A percentile compares a stretch with the other conserved stretches of the same genome.
Conservation (phyloP, 768 basidiomycete species). For the Mycena metata region DNA sequence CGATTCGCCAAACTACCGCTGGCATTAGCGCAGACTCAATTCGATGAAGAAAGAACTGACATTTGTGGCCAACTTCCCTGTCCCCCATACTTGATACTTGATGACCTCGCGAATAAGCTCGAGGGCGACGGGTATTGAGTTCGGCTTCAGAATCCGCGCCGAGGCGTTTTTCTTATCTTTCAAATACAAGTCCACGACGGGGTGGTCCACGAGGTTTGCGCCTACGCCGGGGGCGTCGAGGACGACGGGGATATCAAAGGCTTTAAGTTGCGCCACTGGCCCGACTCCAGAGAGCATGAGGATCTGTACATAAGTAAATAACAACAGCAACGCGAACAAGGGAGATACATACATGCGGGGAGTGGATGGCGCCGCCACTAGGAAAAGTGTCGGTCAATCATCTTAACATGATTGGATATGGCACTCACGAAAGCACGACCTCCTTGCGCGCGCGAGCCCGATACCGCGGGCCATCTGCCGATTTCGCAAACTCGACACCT, state of each 20-base stretch:
- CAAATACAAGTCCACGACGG: constrained; percentile 66
- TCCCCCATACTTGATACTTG: constrained; percentile 60
- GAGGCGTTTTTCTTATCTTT: constrained; percentile 64
- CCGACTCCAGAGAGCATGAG: constrained; percentile 87
- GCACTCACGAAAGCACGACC: constrained; percentile 70
- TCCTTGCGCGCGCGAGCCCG: constrained; percentile 67
- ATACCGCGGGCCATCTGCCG: constrained; percentile 54
- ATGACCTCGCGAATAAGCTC: constrained; percentile 49
- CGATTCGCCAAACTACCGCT: constrained; percentile 61
- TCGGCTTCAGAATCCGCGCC: constrained; percentile 56
- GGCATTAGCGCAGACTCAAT: constrained; percentile 3
- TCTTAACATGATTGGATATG: background rate
- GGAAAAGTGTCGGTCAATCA: background rate
- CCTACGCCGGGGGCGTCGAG: constrained; percentile 83
- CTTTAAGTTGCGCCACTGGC: constrained; percentile 68
- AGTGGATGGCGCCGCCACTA: constrained; percentile 66
- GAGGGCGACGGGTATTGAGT: constrained; percentile 42
- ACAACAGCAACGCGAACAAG: background rate
- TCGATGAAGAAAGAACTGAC: constrained; percentile 49
- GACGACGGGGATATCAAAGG: constrained; percentile 67
- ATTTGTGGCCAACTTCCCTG: constrained; percentile 68
- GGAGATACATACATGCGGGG: constrained; percentile 60
- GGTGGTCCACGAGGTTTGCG: constrained; percentile 80
- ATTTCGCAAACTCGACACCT: constrained; percentile 71
- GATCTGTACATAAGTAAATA: constrained; percentile 52